Base-by-base conservation (phyloP, 2,329 filamentous ascomycete species). In the Microsporum canis region DNA sequence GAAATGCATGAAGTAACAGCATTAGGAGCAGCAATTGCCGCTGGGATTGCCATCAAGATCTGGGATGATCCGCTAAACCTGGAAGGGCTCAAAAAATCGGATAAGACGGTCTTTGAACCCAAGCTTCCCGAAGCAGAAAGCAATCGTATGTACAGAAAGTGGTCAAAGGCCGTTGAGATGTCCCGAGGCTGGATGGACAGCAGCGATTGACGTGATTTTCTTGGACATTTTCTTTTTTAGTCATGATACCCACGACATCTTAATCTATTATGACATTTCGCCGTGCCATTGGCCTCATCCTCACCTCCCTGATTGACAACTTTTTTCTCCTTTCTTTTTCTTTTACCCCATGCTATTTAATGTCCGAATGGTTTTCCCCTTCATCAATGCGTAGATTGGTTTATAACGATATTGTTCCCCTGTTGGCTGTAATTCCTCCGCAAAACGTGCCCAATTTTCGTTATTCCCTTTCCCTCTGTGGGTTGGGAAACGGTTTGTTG, bases 1-100 rank as follows among this genome's bases (percentile, higher is more conserved):
- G 82, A 84, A 61, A 95, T 96, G 91, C 86, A 88, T 61, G 91
- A 96, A 77, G 95, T 90, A 3, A 96, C 91, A 0, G 88, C 90
- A 0, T 82, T 96, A 1, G 91, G 91, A 31, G 90, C 91, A 12
- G 91, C 91, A 56, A 92, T 95, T 67, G 89, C 91, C 14, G 91
- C 91, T 6, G 91, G 88, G n/a, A 84, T 95, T 63, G 89, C 90
- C 6, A 84, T 88, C 10, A 86, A 83, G 51, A 83, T 92, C 38
- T 95, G 90, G 89, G 82, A 83, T 64, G 81, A 84, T 68, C 84
- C 94, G 61, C 82, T 85, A 33, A 88, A 92, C 68, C 76, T 95
- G 36, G 84, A 84, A 67, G 79, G 85, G 63, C 85, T 94, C 72
- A 90, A 89, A 72, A 53, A 81, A 62, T 80, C 81, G 59, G 88